Percentiles rank a stretch among this genome's conserved stretches.
These are phyloP conservation scores for Trichoderma simmonsii DNA, from an alignment of 2,329 filamentous ascomycete species.

Conservation along the genomic window DNA sequence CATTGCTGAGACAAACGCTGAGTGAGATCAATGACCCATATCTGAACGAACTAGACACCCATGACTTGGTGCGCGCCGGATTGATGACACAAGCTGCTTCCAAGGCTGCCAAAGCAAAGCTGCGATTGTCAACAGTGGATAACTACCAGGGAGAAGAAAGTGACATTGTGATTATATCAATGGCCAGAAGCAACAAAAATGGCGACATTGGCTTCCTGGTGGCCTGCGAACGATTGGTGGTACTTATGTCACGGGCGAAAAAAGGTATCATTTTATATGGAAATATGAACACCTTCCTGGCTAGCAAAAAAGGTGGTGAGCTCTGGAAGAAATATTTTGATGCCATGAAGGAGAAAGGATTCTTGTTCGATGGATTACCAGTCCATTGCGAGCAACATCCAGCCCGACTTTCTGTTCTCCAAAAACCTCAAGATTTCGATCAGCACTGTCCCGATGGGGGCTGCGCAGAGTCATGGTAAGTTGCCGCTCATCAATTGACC, in stretches of 20 bases:
- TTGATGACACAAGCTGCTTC: conserved; percentile 53
- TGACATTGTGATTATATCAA: conserved; percentile 65
- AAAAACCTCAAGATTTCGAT: conserved; percentile 56
- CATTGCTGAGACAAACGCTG: conserved; percentile 52
- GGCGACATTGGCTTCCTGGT: conserved; percentile 70
- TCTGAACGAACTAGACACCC: conserved; percentile 65
- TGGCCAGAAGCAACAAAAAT: conserved; percentile 62
- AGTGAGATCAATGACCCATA: conserved; percentile 58
- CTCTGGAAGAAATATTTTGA: conserved; percentile 59
- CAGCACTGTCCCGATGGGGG: conserved; percentile 65
- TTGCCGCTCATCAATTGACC: conserved; percentile 10
- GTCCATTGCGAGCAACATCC: conserved; percentile 60
- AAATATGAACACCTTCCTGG: conserved; percentile 64
- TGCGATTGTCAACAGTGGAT: conserved; percentile 71
- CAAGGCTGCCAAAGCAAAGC: conserved; percentile 46
- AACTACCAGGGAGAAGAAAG: conserved; percentile 79
- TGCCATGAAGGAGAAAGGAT: conserved; percentile 47
- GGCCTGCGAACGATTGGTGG: conserved; percentile 64
- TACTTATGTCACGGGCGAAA: conserved; percentile 65
- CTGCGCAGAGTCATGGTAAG: conserved; percentile 61
- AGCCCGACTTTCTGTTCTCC: conserved; percentile 44
- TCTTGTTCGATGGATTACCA: conserved; percentile 59
- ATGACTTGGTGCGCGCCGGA: conserved; percentile 58
- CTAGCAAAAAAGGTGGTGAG: conserved; percentile 39
- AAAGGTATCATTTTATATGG: conserved; percentile 67